phyloP scores from a whole-genome alignment of 768 basidiomycete species.

The Termitomyces eurrhizus region DNA sequence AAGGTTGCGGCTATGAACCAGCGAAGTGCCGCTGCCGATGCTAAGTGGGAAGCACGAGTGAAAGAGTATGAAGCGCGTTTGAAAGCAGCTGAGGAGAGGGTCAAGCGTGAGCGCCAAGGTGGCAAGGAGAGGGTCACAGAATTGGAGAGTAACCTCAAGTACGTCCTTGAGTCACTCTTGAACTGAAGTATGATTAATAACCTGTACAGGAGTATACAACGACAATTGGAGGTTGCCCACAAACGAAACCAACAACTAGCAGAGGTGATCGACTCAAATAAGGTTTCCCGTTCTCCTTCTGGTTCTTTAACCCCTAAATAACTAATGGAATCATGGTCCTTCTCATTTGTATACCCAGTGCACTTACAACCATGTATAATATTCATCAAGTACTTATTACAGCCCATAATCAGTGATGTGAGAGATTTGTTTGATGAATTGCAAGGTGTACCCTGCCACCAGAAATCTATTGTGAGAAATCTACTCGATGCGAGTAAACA shows the following conservation, averaged over 20 bases:
- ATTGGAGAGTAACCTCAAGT: slow-evolving; percentile 72
- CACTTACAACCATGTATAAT: slow-evolving; percentile 6
- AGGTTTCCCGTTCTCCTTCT: slow-evolving; percentile 12
- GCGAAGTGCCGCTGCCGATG: slow-evolving; percentile 69
- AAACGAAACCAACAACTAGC: slow-evolving; percentile 62
- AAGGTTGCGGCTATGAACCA: slow-evolving; percentile 71
- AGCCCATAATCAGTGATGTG: not conserved
- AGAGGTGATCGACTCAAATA: slow-evolving; percentile 46
- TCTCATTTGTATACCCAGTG: slow-evolving; percentile 6
- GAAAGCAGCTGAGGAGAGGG: slow-evolving; percentile 83
- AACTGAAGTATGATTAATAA: not conserved
- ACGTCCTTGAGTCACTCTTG: slow-evolving; percentile 15
- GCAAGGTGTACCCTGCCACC: not conserved
- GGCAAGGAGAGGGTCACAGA: slow-evolving; percentile 81
- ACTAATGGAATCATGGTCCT: not conserved
- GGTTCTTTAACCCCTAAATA: slow-evolving; percentile 13
- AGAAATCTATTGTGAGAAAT: not conserved
- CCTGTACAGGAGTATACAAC: slow-evolving; percentile 58
- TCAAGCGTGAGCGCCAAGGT: slow-evolving; percentile 92
- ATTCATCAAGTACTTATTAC: not conserved
- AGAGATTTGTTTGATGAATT: not conserved
- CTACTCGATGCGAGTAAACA: not conserved
- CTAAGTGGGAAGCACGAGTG: slow-evolving; percentile 94
- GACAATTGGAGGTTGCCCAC: slow-evolving; percentile 75
- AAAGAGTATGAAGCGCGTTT: slow-evolving; percentile 84